These are phyloP conservation scores for Eutrema yunnanense DNA, from an alignment of 345 rosid genomes.

Conservation along the genomic window DNA sequence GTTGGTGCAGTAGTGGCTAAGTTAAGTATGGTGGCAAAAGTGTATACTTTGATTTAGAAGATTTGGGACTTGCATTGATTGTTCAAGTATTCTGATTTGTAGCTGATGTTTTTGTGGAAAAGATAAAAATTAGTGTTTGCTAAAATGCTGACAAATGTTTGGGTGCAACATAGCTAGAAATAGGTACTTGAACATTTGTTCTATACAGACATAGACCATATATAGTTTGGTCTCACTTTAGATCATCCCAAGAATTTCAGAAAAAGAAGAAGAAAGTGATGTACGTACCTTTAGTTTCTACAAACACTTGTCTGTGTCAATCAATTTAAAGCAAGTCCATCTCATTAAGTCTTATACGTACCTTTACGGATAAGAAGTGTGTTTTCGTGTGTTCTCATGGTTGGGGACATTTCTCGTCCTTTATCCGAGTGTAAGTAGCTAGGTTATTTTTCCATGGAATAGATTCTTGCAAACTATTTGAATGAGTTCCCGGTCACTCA, in stretches of 20 bases:
- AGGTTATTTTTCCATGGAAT: conserved; percentile 77
- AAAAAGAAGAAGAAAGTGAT: background rate
- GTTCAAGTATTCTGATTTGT: too few relatives aligned
- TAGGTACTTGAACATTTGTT: too few relatives aligned
- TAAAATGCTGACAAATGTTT: too few relatives aligned
- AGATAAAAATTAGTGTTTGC: too few relatives aligned
- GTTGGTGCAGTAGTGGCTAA: conserved; percentile 65
- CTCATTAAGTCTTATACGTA: too few relatives aligned
- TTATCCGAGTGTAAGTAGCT: conserved; percentile 48
- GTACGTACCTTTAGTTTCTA: conserved; percentile 45
- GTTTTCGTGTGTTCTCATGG: conserved; percentile 51
- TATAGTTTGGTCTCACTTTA: background rate
- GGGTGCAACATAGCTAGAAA: too few relatives aligned
- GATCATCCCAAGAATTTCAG: background rate
- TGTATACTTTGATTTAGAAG: conserved; percentile 95
- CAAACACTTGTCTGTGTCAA: background rate
- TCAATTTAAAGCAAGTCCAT: background rate
- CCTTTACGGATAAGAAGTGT: conserved; percentile 72
- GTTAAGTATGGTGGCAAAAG: conserved; percentile 84
- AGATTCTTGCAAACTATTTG: conserved; percentile 57
- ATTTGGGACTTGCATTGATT: conserved; percentile 39
- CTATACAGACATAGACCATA: background rate
- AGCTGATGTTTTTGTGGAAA: too few relatives aligned
- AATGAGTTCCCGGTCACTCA: conserved; percentile 43
- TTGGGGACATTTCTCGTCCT: conserved; percentile 66